Base-by-base conservation (phyloP, 768 basidiomycete species). In the Mycena latifolia region DNA sequence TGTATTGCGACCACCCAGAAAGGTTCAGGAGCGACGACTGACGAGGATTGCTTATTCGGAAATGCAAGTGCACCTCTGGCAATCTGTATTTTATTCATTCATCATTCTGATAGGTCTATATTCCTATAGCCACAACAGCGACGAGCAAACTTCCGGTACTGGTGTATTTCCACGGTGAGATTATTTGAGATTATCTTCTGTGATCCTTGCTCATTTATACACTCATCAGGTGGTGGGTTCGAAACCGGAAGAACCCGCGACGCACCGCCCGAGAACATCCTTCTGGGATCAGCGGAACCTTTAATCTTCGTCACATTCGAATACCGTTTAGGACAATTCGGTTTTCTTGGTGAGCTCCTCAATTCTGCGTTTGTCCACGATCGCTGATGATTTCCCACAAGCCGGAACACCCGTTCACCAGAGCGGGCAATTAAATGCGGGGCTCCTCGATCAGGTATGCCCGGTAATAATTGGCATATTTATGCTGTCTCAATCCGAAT, bases 21-120 rank as follows among this genome's bases (percentile, higher is more conserved):
- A 33, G 31, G 31, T 5, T 33, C 31, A 33, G 31, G 31, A 1
- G n/a, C 74, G 25, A 74, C 76, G 15, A 77, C 77, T 31, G 77
- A 79, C 12, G 82, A 84, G 67, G 81, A 84, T 61, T 84, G 82
- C 61, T 71, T 84, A 2, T 84, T 81, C 59, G 80, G 79, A 54
- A 84, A 84, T 67, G 82, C 82, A 35, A 65, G 70, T 54, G 12
- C 24, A 33, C 31, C n/a, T n/a, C n/a, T n/a, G n/a, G n/a, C n/a
- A n/a, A n/a, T n/a, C n/a, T n/a, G n/a, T n/a, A n/a, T n/a, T 9
- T 11, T 5, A n/a, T 25, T 11, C 15, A 11, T 15, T 57, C 24
- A 61, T 37, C 10, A n/a, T n/a, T 28, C 17, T 22, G 1, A 25
- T 25, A 73, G 72, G 61, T 73, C 31, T 67, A 56, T 39, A 39